phyloP scores from a whole-genome alignment of 148 eudicot genomes.

The Simmondsia chinensis region DNA sequence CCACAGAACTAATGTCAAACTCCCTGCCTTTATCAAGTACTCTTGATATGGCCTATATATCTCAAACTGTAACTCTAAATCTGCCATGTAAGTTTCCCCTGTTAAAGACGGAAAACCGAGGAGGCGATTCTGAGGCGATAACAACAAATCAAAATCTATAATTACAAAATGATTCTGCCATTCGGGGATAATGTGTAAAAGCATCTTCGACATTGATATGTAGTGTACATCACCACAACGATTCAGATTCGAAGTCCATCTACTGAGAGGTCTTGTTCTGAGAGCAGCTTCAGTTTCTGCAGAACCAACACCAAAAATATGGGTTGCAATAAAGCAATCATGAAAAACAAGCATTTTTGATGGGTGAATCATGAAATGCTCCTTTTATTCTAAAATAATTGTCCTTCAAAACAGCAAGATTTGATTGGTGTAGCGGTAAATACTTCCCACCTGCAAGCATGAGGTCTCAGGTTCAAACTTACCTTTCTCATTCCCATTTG shows the following conservation, averaged over 20 bases:
- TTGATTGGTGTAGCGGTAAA: too few species aligned
- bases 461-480: too few species aligned
- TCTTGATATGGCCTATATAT: neutral
- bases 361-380: too few species aligned
- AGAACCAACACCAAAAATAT: constrained; percentile 4
- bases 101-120: constrained; percentile 1
- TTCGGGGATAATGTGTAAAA: neutral
- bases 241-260: constrained; percentile 25
- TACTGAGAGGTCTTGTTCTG: constrained; percentile 32
- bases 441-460: too few species aligned
- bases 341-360: neutral
- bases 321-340: neutral
- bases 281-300: constrained; percentile 61
- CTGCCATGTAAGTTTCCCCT: neutral
- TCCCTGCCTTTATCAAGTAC: constrained; percentile 6
- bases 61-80: neutral
- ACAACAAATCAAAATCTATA: neutral
- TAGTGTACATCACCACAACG: neutral
- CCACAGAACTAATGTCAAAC: constrained; percentile 5
- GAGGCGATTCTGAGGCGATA: neutral
- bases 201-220: neutral
- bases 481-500: too few species aligned
- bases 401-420: too few species aligned
- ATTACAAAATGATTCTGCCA: constrained; percentile 2
- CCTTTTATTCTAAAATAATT: too few species aligned